phyloP scores from a whole-genome alignment of 2,329 filamentous ascomycete species.

The Microdochium bolleyi region DNA sequence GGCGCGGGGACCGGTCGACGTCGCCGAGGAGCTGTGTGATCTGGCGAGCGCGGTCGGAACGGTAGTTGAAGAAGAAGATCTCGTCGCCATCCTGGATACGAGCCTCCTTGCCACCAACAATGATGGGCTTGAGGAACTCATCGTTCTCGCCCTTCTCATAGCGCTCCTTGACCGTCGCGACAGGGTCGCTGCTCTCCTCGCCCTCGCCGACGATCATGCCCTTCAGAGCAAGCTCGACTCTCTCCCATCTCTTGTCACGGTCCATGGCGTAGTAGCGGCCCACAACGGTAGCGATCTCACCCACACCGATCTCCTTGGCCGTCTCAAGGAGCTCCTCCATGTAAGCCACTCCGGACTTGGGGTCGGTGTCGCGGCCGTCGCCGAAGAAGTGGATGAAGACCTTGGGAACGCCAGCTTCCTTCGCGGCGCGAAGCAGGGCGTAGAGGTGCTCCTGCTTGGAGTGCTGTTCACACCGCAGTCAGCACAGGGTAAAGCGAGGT shows the following conservation, averaged over 20 bases:
- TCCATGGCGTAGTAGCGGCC: conserved; percentile 99
- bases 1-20: conserved; percentile 81
- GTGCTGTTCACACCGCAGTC: conserved; percentile 44
- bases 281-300: conserved; percentile 86
- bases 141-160: conserved; percentile 87
- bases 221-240: conserved; percentile 83
- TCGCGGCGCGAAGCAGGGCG: conserved; percentile 80
- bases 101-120: conserved; percentile 77
- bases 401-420: conserved; percentile 77
- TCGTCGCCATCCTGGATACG: conserved; percentile 89
- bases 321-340: conserved; percentile 79
- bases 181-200: conserved; percentile 74
- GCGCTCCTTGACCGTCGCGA: conserved; percentile 77
- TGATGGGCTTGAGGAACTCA: conserved; percentile 97
- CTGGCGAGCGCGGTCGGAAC: conserved; percentile 93
- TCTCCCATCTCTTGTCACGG: conserved; percentile 98
- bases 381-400: conserved; percentile 99
- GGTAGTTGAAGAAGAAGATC: conserved; percentile 99
- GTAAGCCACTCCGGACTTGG: conserved; percentile 84
- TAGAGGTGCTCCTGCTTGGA: conserved; percentile 92
- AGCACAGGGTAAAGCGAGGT: conserved; percentile 3
- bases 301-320: conserved; percentile 74
- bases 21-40: conserved; percentile 90
- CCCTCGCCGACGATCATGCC: conserved; percentile 81
- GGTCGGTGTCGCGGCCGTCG: conserved; percentile 95